Conservation (phyloP, 371 early-diverging fungal species). For the Cladochytrium tenue region DNA sequence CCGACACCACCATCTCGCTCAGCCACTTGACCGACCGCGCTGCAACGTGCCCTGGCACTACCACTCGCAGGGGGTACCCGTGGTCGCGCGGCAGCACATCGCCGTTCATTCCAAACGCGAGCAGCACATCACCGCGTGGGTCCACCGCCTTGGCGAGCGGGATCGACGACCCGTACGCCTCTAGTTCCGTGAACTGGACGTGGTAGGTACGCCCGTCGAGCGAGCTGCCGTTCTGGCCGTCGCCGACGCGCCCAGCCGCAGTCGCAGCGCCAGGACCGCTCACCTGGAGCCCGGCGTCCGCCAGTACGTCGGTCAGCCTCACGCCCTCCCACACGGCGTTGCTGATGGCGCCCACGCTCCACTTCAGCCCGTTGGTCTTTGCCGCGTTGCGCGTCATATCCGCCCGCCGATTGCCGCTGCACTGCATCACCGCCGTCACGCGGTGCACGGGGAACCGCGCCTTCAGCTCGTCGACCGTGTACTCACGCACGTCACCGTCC, state of each 20-base stretch:
- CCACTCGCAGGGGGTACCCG: conserved; percentile 77
- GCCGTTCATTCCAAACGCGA: conserved; percentile 90
- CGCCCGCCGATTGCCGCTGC: conserved; percentile 83
- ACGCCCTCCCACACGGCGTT: conserved; percentile 84
- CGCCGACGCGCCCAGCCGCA: conserved; percentile 1
- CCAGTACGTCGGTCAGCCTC: conserved; percentile 72
- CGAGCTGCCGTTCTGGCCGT: conserved; percentile 4
- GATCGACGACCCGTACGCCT: conserved; percentile 80
- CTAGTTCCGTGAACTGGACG: conserved; percentile 70
- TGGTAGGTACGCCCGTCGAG: conserved; percentile 35
- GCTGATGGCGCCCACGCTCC: conserved; percentile 75
- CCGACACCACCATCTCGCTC: conserved; percentile 58
- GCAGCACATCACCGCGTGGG: conserved; percentile 68
- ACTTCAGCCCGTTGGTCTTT: conserved; percentile 68
- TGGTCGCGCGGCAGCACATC: conserved; percentile 48
- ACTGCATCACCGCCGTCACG: conserved; percentile 65
- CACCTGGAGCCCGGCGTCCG: conserved; percentile 23
- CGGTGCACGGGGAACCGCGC: conserved; percentile 43
- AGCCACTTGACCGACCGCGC: conserved; percentile 86
- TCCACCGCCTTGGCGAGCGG: conserved; percentile 70
- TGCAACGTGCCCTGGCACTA: conserved; percentile 86
- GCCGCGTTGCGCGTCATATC: conserved; percentile 72
- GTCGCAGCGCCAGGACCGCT: neutral
- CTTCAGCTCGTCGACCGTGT: conserved; percentile 62
- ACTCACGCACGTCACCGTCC: conserved; percentile 7